Conservation (phyloP, 257 asterid species). For the Gentiana dahurica region DNA sequence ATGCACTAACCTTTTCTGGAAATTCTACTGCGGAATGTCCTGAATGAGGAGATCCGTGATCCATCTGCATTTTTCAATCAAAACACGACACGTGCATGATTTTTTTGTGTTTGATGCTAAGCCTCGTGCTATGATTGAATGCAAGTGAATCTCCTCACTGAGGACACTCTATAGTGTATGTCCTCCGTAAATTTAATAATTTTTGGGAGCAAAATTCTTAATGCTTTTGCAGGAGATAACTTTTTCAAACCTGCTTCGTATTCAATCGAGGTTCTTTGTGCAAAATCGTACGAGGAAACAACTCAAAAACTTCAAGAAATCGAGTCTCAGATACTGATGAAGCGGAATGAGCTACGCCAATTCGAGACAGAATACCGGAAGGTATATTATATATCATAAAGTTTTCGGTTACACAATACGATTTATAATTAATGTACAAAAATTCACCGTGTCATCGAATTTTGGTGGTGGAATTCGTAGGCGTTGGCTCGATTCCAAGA, state of each 20-base stretch:
- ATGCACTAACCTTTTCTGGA: no score
- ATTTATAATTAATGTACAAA: not conserved
- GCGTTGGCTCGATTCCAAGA: conserved; percentile 97
- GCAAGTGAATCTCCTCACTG: no score
- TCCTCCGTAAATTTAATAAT: no score
- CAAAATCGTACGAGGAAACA: conserved; percentile 91
- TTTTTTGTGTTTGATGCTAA: no score
- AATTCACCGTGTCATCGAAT: not conserved
- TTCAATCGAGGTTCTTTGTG: conserved; percentile 86
- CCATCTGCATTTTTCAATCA: no score
- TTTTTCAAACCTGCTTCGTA: conserved; percentile 92
- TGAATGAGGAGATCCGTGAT: no score
- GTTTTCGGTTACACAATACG: not conserved
- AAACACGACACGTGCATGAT: no score
- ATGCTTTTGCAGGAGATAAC: conserved; percentile 68
- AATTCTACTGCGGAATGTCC: no score
- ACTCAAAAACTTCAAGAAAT: conserved; percentile 74
- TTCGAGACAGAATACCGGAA: conserved; percentile 96
- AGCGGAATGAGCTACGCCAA: conserved; percentile 91
- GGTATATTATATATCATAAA: conserved; percentile 23
- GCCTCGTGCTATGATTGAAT: no score
- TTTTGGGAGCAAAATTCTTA: no score
- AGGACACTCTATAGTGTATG: no score
- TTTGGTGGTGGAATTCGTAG: conserved; percentile 27
- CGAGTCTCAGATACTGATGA: conserved; percentile 84